Evolutionary conservation across 352 stramenopile genomes (phyloP), one percentile per base, ranked within the genome.

Genomic region (Aphanomyces cochlioides): DNA sequence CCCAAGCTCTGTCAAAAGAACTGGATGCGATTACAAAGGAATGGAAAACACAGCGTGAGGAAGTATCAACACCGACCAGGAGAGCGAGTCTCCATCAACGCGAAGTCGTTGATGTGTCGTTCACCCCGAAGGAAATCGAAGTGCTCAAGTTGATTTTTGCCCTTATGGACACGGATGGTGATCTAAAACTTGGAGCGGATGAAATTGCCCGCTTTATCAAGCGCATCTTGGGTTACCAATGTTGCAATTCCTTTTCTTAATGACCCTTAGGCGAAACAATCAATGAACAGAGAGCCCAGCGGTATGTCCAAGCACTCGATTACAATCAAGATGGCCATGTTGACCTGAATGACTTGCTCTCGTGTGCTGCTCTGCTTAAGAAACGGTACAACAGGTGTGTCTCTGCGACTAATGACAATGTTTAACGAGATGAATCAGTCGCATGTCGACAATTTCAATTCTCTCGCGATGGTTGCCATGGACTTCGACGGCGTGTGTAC

Each of bases 131-230:
- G 65, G 84, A 94, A 67, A 75, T 94, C 5, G 83, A 94, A 43
- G 88, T 84, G 59, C 75, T 90, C 21, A 94, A 94, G 65, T 69
- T 94, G 1, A 84, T 90, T 39, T 94, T 94, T 56, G 89, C 83
- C 15, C 74, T 94, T 5, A 85, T 94, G 69, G 86, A 94, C 67
- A 86, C 82, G 6, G 83, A 92, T 40, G 84, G 86, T 3, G 90
- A 79, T 38, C 84, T 90, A 72, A 79, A 79, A 19, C 69, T 94
- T 13, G 85, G 67, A 38, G 75, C 73, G 1, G 45, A 67, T 3
- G 85, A 94, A 59, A 74, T 94, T 38, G 75, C 73, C 5, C 77
- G 83, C 8, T 94, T 92, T 45, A 84, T 94, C 41, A 75, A 83
- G 48, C 90, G 90, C 69, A 87, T 92, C 38, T 73, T 94, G 34